Evolutionary conservation across 345 rosid species (phyloP).

Genomic region (Eucalyptus shirleyi): DNA sequence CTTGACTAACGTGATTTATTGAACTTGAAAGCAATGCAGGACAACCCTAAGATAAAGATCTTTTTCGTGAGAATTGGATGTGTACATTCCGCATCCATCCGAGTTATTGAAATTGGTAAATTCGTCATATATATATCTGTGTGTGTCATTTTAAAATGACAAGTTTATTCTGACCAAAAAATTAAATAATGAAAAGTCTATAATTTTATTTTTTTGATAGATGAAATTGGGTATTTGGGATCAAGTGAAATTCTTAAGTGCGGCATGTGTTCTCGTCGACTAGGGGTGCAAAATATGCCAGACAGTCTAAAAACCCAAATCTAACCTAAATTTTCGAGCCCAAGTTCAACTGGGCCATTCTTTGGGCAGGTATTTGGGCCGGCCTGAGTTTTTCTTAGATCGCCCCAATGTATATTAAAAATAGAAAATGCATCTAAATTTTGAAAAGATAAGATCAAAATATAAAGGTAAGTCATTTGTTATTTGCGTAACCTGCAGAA

Average conservation of each 20-base stretch:
- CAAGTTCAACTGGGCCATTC: neutral
- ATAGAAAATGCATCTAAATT: neutral
- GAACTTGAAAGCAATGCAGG: no score
- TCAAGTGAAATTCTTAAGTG: neutral
- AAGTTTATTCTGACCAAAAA: no score
- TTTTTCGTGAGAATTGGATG: neutral
- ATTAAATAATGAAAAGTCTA: no score
- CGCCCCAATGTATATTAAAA: neutral
- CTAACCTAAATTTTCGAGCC: neutral
- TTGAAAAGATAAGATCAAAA: neutral
- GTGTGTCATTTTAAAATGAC: no score
- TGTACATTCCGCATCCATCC: neutral
- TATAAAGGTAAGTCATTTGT: neutral
- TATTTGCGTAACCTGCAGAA: neutral
- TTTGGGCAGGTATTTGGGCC: neutral
- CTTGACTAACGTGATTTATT: no score
- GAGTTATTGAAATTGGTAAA: no score
- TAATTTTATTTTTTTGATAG: no score
- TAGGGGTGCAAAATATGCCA: neutral
- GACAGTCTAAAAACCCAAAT: neutral
- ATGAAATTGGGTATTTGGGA: neutral
- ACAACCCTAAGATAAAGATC: no score
- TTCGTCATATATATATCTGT: rapidly evolving
- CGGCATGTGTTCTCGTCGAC: neutral
- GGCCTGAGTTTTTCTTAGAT: neutral